Percentiles rank a stretch among this genome's conserved stretches.
Evolutionary conservation across 176 grass and related monocot species (phyloP).

Genomic region (Zoysia pacifica): DNA sequence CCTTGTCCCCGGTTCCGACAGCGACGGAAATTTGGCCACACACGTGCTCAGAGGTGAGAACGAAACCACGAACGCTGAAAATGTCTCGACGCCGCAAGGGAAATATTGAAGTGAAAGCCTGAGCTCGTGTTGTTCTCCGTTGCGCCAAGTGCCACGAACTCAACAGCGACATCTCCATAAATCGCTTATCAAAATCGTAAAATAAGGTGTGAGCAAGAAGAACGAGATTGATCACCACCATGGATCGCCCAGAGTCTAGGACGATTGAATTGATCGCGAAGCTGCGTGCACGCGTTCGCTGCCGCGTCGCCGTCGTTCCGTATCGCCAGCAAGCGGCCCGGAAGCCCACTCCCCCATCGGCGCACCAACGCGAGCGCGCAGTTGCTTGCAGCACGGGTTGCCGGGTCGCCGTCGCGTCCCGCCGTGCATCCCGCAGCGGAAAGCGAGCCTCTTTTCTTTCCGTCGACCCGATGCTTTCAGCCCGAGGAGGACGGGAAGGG

Average conservation of each 20-base stretch:
- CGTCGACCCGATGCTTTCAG: neutral
- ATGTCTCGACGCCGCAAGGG: no score
- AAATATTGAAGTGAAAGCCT: no score
- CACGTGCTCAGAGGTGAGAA: neutral
- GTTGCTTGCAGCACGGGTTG: conserved; percentile 37
- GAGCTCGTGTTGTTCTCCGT: no score
- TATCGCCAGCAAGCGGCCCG: neutral
- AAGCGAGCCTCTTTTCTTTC: conserved; percentile 11
- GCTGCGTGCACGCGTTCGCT: neutral
- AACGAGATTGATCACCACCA: neutral
- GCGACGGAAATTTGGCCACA: neutral
- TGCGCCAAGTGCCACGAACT: neutral
- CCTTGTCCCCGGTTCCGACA: neutral
- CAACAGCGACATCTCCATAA: neutral
- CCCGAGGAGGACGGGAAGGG: no score
- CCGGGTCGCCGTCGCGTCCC: conserved; percentile 42
- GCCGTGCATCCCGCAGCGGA: conserved; percentile 10
- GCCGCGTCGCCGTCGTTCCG: conserved; percentile 32
- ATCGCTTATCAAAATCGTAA: neutral
- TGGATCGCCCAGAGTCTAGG: neutral
- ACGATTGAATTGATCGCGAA: no score
- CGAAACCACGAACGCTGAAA: neutral
- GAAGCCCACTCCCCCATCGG: neutral
- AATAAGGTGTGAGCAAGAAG: neutral
- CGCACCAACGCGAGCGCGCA: neutral